These are phyloP conservation scores for Withania somnifera DNA, from an alignment of 305 asterid genomes.

Conservation along the genomic window DNA sequence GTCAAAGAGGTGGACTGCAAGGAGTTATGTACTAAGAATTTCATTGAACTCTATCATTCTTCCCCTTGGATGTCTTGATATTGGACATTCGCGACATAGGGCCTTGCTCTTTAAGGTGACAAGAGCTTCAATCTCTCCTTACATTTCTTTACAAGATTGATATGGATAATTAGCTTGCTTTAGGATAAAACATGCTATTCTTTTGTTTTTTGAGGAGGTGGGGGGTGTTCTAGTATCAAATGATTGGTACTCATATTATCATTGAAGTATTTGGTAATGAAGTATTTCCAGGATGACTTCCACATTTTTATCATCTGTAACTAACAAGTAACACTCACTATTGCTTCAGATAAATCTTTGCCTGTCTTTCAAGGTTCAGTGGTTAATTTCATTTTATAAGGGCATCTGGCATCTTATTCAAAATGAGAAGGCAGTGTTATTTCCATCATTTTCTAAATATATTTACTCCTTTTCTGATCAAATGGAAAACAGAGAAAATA, in stretches of 20 bases:
- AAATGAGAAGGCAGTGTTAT: neutral
- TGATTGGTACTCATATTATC: neutral
- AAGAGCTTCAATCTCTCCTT: slow-evolving; percentile 15
- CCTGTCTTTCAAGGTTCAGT: neutral
- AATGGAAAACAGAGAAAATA: neutral
- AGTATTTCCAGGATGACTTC: neutral
- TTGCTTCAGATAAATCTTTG: neutral
- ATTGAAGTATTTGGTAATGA: neutral
- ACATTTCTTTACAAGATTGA: slow-evolving; percentile 5
- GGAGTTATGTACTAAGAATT: slow-evolving; percentile 55
- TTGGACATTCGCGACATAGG: slow-evolving; percentile 97
- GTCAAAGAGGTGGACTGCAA: slow-evolving; percentile 64
- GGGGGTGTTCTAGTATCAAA: neutral
- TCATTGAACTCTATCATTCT: slow-evolving; percentile 44
- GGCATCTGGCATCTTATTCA: neutral
- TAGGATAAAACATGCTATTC: neutral
- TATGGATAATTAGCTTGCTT: neutral
- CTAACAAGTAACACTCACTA: neutral
- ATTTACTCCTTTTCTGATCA: neutral
- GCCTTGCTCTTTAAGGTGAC: slow-evolving; percentile 94
- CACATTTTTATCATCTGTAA: neutral
- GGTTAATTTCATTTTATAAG: too few relatives aligned
- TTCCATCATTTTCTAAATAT: neutral
- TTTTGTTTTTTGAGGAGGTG: too few relatives aligned
- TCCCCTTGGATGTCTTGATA: slow-evolving; percentile 87